These are phyloP conservation scores for Carex pumila DNA, from an alignment of 176 grass and related monocot species.

Conservation along the genomic window DNA sequence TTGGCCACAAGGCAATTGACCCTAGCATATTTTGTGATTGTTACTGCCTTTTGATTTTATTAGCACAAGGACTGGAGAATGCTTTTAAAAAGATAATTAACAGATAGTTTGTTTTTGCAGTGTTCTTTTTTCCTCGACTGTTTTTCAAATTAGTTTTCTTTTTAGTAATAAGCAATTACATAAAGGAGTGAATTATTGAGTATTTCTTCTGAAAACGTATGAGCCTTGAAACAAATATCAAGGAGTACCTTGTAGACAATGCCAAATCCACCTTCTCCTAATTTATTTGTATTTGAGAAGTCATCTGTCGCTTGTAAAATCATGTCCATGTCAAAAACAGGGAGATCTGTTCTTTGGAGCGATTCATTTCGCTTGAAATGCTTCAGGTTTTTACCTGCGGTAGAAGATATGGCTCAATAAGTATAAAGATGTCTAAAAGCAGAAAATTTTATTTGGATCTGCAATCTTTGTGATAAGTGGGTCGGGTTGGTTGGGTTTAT, in stretches of 20 bases:
- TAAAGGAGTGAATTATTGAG: background rate
- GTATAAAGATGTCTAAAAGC: background rate
- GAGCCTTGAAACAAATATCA: background rate
- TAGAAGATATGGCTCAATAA: background rate
- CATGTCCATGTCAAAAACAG: slow-evolving; percentile 7
- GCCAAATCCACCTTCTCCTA: slow-evolving; percentile 51
- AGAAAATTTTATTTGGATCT: background rate
- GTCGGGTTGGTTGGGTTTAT: too few species aligned
- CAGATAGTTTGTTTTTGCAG: background rate
- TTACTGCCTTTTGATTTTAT: background rate
- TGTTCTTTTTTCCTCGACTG: background rate
- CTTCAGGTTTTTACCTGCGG: background rate
- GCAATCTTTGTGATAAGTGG: background rate
- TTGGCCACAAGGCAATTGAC: slow-evolving; percentile 22
- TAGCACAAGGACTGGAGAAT: background rate
- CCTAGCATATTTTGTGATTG: slow-evolving; percentile 10
- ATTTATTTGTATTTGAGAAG: slow-evolving; percentile 30
- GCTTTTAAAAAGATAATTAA: background rate
- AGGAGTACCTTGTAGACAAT: slow-evolving; percentile 50
- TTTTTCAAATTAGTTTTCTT: background rate
- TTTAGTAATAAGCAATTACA: background rate
- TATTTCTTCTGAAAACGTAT: background rate
- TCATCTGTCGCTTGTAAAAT: slow-evolving; percentile 29
- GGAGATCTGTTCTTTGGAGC: slow-evolving; percentile 10
- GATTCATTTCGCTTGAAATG: background rate